Evolutionary conservation across 176 grass and related monocot species (phyloP).

Genomic region (Eremochloa ophiuroides): DNA sequence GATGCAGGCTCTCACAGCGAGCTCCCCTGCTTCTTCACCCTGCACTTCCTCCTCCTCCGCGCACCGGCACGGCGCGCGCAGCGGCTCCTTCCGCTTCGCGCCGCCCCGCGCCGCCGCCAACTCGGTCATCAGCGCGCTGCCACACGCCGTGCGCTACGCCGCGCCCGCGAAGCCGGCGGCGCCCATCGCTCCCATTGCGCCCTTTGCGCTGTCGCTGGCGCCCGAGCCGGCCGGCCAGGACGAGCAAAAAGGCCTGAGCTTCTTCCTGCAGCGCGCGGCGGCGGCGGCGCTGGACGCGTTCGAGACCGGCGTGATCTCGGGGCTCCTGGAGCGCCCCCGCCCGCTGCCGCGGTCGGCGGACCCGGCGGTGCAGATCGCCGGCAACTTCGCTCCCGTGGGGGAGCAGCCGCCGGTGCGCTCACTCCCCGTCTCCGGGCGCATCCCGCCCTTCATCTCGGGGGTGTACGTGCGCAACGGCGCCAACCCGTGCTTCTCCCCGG

Average conservation of each 20-base stretch:
- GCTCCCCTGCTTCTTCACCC: too few relatives aligned
- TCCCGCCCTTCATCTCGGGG: constrained; percentile 63
- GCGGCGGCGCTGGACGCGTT: constrained; percentile 47
- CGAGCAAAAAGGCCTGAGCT: constrained; percentile 12
- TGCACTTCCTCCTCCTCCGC: too few relatives aligned
- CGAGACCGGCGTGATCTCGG: constrained; percentile 45
- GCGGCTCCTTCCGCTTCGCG: too few relatives aligned
- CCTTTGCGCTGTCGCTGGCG: too few relatives aligned
- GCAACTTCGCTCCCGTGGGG: constrained; percentile 66
- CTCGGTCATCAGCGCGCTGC: neutral
- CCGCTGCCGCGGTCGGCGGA: constrained; percentile 50
- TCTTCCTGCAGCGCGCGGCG: constrained; percentile 51
- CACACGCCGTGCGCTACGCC: neutral
- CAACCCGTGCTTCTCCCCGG: constrained; percentile 62
- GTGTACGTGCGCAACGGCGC: constrained; percentile 86
- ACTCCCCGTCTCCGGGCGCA: constrained; percentile 44
- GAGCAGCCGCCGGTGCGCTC: constrained; percentile 39
- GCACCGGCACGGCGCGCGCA: too few relatives aligned
- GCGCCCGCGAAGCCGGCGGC: neutral
- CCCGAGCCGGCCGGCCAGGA: neutral
- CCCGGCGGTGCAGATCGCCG: constrained; percentile 70
- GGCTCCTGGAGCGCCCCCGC: constrained; percentile 51
- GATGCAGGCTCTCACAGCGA: too few relatives aligned
- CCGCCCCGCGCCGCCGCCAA: neutral
- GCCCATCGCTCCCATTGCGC: too few relatives aligned